A percentile compares a stretch with the other conserved stretches of the same genome.
Evolutionary conservation across 805 yeast species (phyloP).

Genomic region (Cyberlindnera americana): DNA sequence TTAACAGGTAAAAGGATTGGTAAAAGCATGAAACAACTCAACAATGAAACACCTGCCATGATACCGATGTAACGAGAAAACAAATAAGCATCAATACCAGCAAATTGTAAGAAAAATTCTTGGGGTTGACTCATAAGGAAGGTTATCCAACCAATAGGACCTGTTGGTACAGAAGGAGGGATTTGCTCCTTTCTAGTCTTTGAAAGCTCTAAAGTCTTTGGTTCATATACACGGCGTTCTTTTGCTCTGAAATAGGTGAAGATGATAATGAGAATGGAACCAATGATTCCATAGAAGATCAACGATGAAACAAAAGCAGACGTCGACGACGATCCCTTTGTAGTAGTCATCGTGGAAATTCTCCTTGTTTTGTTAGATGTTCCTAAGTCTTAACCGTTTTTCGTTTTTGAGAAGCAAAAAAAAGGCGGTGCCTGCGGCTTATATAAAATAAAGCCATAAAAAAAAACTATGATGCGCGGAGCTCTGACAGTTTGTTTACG

Average conservation of each 20-base stretch:
- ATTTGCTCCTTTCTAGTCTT: slow-evolving; percentile 44
- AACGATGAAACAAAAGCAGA: slow-evolving; percentile 74
- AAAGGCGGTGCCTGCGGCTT: slow-evolving; percentile 1
- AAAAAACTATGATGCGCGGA: slow-evolving; percentile 5
- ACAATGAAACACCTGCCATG: slow-evolving; percentile 33
- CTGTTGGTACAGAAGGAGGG: slow-evolving; percentile 33
- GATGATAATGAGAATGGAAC: slow-evolving; percentile 49
- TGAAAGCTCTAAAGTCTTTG: slow-evolving; percentile 57
- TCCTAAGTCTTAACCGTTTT: too few relatives aligned
- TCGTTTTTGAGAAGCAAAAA: not conserved
- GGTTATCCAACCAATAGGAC: slow-evolving; percentile 58
- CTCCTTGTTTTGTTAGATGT: not conserved
- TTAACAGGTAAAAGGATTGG: slow-evolving; percentile 72
- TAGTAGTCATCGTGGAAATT: slow-evolving; percentile 17
- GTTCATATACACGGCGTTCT: slow-evolving; percentile 74
- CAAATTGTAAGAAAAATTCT: slow-evolving; percentile 59
- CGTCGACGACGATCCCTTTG: slow-evolving; percentile 50
- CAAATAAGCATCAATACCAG: slow-evolving; percentile 76
- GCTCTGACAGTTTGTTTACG: slow-evolving; percentile 11
- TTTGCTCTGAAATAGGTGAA: slow-evolving; percentile 65
- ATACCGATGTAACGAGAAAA: slow-evolving; percentile 62
- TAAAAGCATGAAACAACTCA: slow-evolving; percentile 19
- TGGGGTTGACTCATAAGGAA: slow-evolving; percentile 52
- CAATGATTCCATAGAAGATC: slow-evolving; percentile 60
- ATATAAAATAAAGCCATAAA: not conserved